Base-by-base conservation (phyloP, 2,329 filamentous ascomycete genomes). In the Microdochium bolleyi region DNA sequence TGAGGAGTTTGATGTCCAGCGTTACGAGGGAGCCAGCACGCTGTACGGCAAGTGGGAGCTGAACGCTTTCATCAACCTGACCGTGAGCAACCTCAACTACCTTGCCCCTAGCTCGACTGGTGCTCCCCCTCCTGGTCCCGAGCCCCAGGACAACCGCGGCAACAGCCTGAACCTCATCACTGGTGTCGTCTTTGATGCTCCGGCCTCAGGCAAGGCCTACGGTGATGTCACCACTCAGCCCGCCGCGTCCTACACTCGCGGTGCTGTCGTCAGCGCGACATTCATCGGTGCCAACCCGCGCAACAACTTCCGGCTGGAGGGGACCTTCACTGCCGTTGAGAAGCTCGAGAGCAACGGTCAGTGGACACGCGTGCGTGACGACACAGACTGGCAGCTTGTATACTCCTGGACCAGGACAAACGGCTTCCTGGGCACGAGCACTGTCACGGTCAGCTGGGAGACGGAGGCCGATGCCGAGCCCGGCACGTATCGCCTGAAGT, bases 11-110 rank as follows among this genome's bases (percentile, higher is more conserved):
- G 71, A 73, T 13, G 75, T 94, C 48, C 92, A 96, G 71, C 85
- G 92, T 10, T 96, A 96, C 70, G 92, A 97, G 71, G 92, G 92
- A n/a, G 92, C 89, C 0, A 92, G 88, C 7, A 97, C 92, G 0
- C 81, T 97, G 2, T 94, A 88, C 66, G 92, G 92, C 0, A 87
- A 80, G 2, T 83, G 91, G 67, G 89, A 90, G 1, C 78, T 96
- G 11, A 82, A 87, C 34, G 92, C 91, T 1, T 94, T 94, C 72
- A 88, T 96, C 71, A 92, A 95, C 67, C 76, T 92, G 46, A 92
- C 89, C 0, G 74, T 91, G n/a, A 77, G 75, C 34, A 83, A 87
- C 65, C 79, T 94, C 3, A 78, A 77, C 16, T 86, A 85, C 65
- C 79, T 95, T 3, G 74, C 75, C 11, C 72, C 73, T 52, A 73